Evolutionary conservation across 306 rosid genomes (phyloP), one percentile per base, ranked within the genome.

Genomic region (Vigna unguiculata): DNA sequence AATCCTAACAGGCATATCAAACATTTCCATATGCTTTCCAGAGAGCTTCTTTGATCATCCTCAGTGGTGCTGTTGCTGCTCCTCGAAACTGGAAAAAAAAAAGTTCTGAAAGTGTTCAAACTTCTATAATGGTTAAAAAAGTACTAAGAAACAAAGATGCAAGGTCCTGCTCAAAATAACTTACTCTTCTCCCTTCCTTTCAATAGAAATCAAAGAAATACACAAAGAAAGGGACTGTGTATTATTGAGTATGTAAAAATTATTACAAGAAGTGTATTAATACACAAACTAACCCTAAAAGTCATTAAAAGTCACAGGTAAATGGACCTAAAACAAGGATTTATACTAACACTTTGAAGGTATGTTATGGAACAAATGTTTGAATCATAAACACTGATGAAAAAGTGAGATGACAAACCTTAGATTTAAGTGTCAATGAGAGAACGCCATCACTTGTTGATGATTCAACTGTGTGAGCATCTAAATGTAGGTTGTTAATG

Each of bases 11-110:
- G 51, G 40, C 53, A 64, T 54, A 25, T 78, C 81, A 80, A 51
- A 70, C 21, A 41, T 72, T 88, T 57, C 80, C 85, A 17, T 88
- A 88, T 69, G 85, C 80, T 78, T 86, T 89, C 89, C 82, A 71
- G 9, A 93, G 89, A 32, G 87, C 89, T 78, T 88, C 90, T 80
- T 89, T 85, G 82, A 93, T 86, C 93, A 85, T 85, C 76, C 85
- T 80, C 24, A 59, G 82, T 2, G 97, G 87, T 45, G 97, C 90
- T 52, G 76, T 78, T 7, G 86, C 97, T 8, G 83, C 84, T 69
- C 98, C 98, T 70, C 86, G 84, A 83, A 88, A 88, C 98, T 93
- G 91, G 72, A 86, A 30, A 82, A 85, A 85, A 74, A 65, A 36
- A 51, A 62, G 55, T 15, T n/a, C 30, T 24, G 28, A 60, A 36